Conservation (phyloP, 2,329 filamentous ascomycete species). For the Thielaviopsis punctulata region DNA sequence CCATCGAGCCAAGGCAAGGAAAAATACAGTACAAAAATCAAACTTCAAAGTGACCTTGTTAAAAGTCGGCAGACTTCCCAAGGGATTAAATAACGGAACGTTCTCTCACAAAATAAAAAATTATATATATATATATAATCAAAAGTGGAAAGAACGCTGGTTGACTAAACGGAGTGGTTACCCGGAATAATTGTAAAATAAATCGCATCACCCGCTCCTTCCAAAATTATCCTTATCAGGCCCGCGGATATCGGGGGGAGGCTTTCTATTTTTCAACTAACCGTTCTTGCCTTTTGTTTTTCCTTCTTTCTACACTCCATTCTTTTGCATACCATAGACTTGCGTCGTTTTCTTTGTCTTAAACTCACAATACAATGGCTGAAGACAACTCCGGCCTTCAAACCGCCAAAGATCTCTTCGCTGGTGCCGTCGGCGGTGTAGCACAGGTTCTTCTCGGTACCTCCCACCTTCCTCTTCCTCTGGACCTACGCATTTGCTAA, state of each 20-base stretch:
- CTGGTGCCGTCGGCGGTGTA: slow-evolving; percentile 79
- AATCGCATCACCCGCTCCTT: neutral
- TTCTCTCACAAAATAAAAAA: too few relatives aligned
- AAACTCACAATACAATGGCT: slow-evolving; percentile 6
- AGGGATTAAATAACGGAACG: too few relatives aligned
- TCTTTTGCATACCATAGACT: neutral
- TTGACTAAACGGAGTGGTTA: too few relatives aligned
- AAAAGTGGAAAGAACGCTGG: too few relatives aligned
- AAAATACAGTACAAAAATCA: too few relatives aligned
- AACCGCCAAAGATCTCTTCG: slow-evolving; percentile 75
- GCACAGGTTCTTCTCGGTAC: slow-evolving; percentile 86
- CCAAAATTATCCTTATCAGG: neutral
- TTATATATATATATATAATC: too few relatives aligned
- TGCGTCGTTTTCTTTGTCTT: neutral
- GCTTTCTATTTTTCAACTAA: neutral
- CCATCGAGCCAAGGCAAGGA: too few relatives aligned
- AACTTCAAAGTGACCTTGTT: too few relatives aligned
- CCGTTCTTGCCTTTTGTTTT: neutral
- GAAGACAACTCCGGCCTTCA: slow-evolving; percentile 26
- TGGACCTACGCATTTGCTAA: neutral
- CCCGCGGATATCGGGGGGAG: neutral
- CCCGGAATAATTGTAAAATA: too few relatives aligned
- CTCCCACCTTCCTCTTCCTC: slow-evolving; percentile 19
- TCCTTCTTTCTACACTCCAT: neutral
- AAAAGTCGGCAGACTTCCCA: too few relatives aligned